These are phyloP conservation scores for Alternaria sp. DNA, from an alignment of 2,329 filamentous ascomycete genomes.

Conservation along the genomic window DNA sequence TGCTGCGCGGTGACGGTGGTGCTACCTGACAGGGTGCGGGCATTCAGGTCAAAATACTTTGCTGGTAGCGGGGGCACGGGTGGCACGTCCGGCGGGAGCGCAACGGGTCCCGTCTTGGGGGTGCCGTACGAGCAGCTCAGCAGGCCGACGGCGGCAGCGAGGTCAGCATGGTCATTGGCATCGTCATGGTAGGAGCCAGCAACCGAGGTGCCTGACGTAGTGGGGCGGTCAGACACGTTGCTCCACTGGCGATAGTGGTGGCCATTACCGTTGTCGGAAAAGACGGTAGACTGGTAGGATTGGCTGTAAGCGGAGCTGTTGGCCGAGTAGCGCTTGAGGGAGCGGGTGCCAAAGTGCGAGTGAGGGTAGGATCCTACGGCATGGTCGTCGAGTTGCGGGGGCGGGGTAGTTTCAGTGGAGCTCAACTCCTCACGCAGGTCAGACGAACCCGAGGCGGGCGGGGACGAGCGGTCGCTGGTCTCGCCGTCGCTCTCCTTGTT, in stretches of 20 bases:
- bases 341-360: slow-evolving; percentile 42
- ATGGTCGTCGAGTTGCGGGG: slow-evolving; percentile 74
- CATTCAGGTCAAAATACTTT: slow-evolving; percentile 71
- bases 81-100: slow-evolving; percentile 74
- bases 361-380: slow-evolving; percentile 56
- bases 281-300: slow-evolving; percentile 79
- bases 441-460: slow-evolving; percentile 79
- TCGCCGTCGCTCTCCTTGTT: slow-evolving; percentile 69
- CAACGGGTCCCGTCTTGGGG: slow-evolving; percentile 68
- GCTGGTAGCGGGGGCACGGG: slow-evolving; percentile 87
- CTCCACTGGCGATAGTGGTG: slow-evolving; percentile 75
- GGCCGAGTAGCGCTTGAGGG: slow-evolving; percentile 55
- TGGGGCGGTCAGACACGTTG: slow-evolving; percentile 71
- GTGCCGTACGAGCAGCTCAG: slow-evolving; percentile 92
- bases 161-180: slow-evolving; percentile 73
- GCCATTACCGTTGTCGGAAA: slow-evolving; percentile 62
- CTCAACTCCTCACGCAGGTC: slow-evolving; percentile 77
- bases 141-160: slow-evolving; percentile 88
- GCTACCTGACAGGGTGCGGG: slow-evolving; percentile 60
- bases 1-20: slow-evolving; percentile 63
- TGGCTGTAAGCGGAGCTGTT: slow-evolving; percentile 65
- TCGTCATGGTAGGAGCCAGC: slow-evolving; percentile 73
- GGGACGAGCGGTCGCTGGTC: slow-evolving; percentile 80
- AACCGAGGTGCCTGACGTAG: slow-evolving; percentile 68
- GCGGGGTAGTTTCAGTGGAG: slow-evolving; percentile 91